Evolutionary conservation across 2,329 filamentous ascomycete genomes (phyloP), one percentile per base, ranked within the genome.

Genomic region (Fusarium nisikadoi): DNA sequence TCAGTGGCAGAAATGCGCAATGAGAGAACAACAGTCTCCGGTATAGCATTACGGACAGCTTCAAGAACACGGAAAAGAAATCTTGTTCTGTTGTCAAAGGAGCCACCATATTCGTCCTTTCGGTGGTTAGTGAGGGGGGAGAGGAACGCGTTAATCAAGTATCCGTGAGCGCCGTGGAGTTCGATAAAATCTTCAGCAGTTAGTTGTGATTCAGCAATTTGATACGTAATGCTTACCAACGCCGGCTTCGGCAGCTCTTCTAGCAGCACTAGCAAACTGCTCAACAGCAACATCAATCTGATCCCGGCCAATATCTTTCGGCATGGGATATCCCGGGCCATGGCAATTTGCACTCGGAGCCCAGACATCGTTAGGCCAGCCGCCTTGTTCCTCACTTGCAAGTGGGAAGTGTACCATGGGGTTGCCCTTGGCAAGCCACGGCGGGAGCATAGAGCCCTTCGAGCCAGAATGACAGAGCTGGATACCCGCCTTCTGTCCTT

Each of bases 21-120:
- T 68, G 90, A 85, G 4, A 92, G 81, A 5, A 89, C 88, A 83
- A 86, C 87, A 7, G 79, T 77, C n/a, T 80, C 78, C 4, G 89
- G 89, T 60, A 90, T 86, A n/a, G 81, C 85, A 52, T 78, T 81
- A 33, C 88, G 84, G 25, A 89, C 76, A 23, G 85, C 84, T 65
- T 83, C 75, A 49, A 88, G 82, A 36, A 89, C 81, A 71, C 91
- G 88, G 11, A 85, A 72, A 36, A 90, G 81, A 35, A 92, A 77
- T 13, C 90, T 86, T 16, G 83, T 87, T 66, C 91, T 87, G 81
- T 92, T 92, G 73, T 89, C 86, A 70, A 92, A 89, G 76, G 83
- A 85, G 54, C 91, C 91, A 50, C 91, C 91, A 78, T 92, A 92
- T 54, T 85, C 75, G 77, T 92, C 90, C 20, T 87, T 91, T 45